Percentiles rank a stretch among this genome's conserved stretches.
phyloP scores from a whole-genome alignment of 2,329 filamentous ascomycete genomes.

The Fusarium nygamai region DNA sequence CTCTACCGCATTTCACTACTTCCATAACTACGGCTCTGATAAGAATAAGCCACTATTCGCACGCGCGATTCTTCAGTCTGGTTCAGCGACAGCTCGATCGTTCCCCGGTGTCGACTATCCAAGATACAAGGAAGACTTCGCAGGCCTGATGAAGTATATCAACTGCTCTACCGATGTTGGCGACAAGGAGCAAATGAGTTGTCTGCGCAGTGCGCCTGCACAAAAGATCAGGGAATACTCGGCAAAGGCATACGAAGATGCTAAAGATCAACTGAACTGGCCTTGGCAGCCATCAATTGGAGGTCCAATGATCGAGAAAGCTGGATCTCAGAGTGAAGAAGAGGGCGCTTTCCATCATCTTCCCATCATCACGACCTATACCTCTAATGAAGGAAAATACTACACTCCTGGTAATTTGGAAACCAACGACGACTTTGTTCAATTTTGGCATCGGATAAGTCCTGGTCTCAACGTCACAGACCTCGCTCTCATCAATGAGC shows the following conservation, averaged over 20 bases:
- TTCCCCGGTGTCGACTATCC: slow-evolving; percentile 1
- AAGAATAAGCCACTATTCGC: background rate
- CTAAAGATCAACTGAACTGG: slow-evolving; percentile 9
- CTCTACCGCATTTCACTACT: slow-evolving; percentile 4
- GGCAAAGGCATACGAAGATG: background rate
- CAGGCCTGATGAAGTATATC: background rate
- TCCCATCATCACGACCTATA: background rate
- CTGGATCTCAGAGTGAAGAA: background rate
- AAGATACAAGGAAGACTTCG: slow-evolving; percentile 1
- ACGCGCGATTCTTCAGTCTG: background rate
- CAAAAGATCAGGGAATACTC: slow-evolving; percentile 1
- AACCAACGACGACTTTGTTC: slow-evolving; percentile 14
- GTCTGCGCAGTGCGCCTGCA: background rate
- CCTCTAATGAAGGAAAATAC: slow-evolving; percentile 5
- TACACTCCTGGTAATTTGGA: background rate
- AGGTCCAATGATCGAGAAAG: background rate
- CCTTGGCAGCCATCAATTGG: slow-evolving; percentile 13
- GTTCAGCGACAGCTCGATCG: background rate
- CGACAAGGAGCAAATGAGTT: background rate
- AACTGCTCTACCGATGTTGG: background rate
- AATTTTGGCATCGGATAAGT: slow-evolving; percentile 5
- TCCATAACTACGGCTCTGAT: background rate
- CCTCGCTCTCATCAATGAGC: background rate
- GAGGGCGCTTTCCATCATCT: background rate
- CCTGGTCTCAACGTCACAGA: slow-evolving; percentile 4